Evolutionary conservation across 2,329 filamentous ascomycete genomes (phyloP).

Genomic region (Stachybotrys chlorohalonatus): DNA sequence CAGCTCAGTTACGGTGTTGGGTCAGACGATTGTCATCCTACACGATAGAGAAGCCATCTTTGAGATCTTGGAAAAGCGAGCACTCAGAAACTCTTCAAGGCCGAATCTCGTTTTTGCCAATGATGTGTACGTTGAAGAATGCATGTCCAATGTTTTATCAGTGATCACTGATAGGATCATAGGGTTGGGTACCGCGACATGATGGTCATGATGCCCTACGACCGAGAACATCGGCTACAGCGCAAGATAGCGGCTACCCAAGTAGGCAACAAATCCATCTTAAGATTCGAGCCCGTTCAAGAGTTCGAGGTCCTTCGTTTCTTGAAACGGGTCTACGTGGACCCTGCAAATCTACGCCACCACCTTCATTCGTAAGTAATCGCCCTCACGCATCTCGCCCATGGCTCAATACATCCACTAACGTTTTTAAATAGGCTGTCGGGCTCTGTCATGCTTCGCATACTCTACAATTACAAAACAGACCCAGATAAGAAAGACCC

Average conservation of each 20-base stretch:
- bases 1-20: not conserved
- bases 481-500: slow-evolving; percentile 9
- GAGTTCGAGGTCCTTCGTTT: not conserved
- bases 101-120: not conserved
- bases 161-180: slow-evolving; percentile 9
- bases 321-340: not conserved
- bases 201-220: not conserved
- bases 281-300: not conserved
- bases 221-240: not conserved
- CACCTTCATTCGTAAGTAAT: not conserved
- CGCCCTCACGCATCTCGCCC: not conserved
- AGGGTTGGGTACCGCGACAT: not conserved
- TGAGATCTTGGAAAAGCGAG: not conserved
- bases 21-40: not conserved
- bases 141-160: slow-evolving; percentile 1
- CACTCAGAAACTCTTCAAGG: not conserved
- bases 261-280: not conserved
- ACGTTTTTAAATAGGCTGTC: slow-evolving; percentile 6
- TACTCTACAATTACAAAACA: slow-evolving; percentile 10
- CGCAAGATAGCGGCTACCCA: not conserved
- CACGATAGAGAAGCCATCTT: not conserved
- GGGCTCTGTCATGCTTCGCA: slow-evolving; percentile 5
- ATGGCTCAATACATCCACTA: not conserved
- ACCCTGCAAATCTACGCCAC: not conserved
- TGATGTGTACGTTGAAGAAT: slow-evolving; percentile 7